Percentiles rank a stretch among this genome's conserved stretches.
Conservation (phyloP, 495 filamentous ascomycete genomes). For the Podospora anserina region DNA sequence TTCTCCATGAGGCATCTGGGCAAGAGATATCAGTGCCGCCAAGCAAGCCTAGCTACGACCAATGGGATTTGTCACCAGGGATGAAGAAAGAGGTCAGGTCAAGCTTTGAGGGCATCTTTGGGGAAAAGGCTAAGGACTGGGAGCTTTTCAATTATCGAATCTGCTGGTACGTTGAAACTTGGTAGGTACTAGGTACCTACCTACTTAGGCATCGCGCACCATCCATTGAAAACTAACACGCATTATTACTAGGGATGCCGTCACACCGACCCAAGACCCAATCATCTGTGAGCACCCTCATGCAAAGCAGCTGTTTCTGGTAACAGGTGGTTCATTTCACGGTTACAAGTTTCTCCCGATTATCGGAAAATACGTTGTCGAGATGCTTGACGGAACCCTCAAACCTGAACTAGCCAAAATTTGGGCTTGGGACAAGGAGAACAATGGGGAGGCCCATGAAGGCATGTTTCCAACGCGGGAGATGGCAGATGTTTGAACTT, state of each 20-base stretch:
- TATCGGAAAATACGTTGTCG: slow-evolving; percentile 53
- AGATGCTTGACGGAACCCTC: slow-evolving; percentile 52
- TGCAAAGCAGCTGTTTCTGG: slow-evolving; percentile 41
- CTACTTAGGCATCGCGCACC: not conserved
- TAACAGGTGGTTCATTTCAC: slow-evolving; percentile 43
- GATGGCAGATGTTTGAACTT: not conserved
- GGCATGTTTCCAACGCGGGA: not conserved
- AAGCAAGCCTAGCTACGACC: slow-evolving; percentile 36
- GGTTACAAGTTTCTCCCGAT: slow-evolving; percentile 57
- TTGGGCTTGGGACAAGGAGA: slow-evolving; percentile 51
- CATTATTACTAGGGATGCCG: slow-evolving; percentile 25
- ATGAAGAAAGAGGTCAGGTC: slow-evolving; percentile 23
- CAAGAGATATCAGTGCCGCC: slow-evolving; percentile 50
- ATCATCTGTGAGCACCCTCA: slow-evolving; percentile 53
- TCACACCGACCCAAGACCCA: slow-evolving; percentile 47
- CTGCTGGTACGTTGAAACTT: slow-evolving; percentile 32
- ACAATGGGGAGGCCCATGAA: not conserved
- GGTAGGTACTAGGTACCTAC: too few relatives aligned
- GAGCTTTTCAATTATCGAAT: slow-evolving; percentile 21
- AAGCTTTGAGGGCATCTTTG: slow-evolving; percentile 15
- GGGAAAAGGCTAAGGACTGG: slow-evolving; percentile 23
- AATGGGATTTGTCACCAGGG: slow-evolving; percentile 44
- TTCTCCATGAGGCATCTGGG: slow-evolving; percentile 19
- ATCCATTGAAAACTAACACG: not conserved
- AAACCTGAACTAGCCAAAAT: slow-evolving; percentile 37